These are phyloP conservation scores for Coniella lustricola DNA, from an alignment of 2,329 filamentous ascomycete species.

Conservation along the genomic window DNA sequence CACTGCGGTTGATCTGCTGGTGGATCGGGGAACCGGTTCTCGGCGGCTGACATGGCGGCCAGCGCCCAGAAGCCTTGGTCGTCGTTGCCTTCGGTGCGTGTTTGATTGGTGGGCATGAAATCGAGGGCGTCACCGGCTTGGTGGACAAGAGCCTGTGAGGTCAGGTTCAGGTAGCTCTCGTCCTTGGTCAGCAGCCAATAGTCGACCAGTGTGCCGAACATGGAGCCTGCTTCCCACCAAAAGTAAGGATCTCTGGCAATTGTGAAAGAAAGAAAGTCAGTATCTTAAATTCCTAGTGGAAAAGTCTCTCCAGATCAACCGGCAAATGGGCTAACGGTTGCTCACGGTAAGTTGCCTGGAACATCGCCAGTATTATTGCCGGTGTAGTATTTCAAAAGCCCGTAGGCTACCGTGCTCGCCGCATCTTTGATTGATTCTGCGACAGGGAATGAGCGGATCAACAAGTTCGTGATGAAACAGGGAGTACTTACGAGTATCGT, in stretches of 20 bases:
- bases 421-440: slow-evolving; percentile 46
- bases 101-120: slow-evolving; percentile 63
- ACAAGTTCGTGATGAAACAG: slow-evolving; percentile 10
- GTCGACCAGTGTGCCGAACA: slow-evolving; percentile 65
- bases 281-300: no score
- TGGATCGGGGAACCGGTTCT: slow-evolving; percentile 67
- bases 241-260: slow-evolving; percentile 29
- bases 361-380: slow-evolving; percentile 53
- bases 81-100: slow-evolving; percentile 58
- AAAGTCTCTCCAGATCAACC: no score
- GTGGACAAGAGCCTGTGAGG: slow-evolving; percentile 51
- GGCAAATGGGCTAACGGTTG: background rate
- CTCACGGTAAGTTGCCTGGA: slow-evolving; percentile 46
- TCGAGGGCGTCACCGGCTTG: slow-evolving; percentile 53
- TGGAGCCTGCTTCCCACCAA: slow-evolving; percentile 63
- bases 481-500: slow-evolving; percentile 19
- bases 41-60: slow-evolving; percentile 70
- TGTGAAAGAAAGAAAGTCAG: slow-evolving; percentile 14
- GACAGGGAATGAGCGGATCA: slow-evolving; percentile 25
- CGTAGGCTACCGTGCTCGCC: slow-evolving; percentile 40
- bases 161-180: slow-evolving; percentile 53
- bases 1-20: slow-evolving; percentile 58
- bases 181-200: slow-evolving; percentile 68
- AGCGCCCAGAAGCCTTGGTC: slow-evolving; percentile 84
- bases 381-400: slow-evolving; percentile 43